Base-by-base conservation (phyloP, 225 moss, liverwort and hornwort genomes). In the Bryoerythrophyllum caledonicum region DNA sequence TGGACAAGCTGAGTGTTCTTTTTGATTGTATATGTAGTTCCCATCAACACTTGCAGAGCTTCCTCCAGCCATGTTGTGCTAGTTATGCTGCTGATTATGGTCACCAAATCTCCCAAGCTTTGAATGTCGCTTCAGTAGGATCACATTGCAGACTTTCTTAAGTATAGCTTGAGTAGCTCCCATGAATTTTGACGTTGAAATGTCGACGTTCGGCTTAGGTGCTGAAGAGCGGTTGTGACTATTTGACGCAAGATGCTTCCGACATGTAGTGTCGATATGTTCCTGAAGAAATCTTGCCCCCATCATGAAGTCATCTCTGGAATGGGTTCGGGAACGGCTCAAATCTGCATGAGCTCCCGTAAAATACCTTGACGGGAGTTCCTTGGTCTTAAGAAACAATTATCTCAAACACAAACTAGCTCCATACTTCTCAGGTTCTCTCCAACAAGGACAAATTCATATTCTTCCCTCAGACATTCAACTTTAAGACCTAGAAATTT, bases 401-500 rank as follows among this genome's bases (percentile, higher is more conserved):
- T 83, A 88, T 80, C 99, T 86, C 79, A 99, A 82, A 83, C 95
- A 99, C 4, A 95, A 99, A 79, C 99, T 99, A 32, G 89, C 90
- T 70, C 91, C 95, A 75, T 74, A 89, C 65, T 86, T 89, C 71
- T 90, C 85, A 80, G 95, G 89, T 68, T 99, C 99, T 76, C 86
- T 94, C 80, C 64, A 80, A 57, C 62, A 75, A 16, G 23, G 57
- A 67, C 9, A 78, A 56, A 12, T 10, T 75, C 3, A 59, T 74
- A 40, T 38, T 40, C 27, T 15, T 46, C 69, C 55, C 23, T 20
- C 68, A 76, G 34, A 26, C 1, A 12, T 23, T 58, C 38, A 26
- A 78, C 51, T 51, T 75, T n/a, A 20, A 78, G 30, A 74, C 32
- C 66, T 32, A 69, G 5, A 5, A 70, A 24, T 51, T 55, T 60